phyloP scores from a whole-genome alignment of 192 early-diverging fungal species.

The Diversispora epigaea region DNA sequence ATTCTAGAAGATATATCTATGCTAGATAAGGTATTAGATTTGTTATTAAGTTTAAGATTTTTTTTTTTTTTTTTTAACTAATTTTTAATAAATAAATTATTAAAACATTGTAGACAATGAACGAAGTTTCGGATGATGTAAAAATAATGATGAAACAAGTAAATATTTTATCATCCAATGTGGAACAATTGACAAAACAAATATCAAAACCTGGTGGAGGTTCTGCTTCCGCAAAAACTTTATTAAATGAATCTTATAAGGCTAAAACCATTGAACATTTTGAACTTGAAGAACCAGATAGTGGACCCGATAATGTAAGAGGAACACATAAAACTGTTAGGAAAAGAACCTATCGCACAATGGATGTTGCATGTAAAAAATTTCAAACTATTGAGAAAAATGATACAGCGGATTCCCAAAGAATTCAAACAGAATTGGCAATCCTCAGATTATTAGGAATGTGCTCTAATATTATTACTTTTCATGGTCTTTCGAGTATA shows the following conservation, averaged over 20 bases:
- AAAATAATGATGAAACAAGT: no score
- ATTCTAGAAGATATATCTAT: background rate
- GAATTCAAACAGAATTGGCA: background rate
- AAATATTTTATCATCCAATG: no score
- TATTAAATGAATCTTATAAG: background rate
- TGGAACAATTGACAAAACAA: no score
- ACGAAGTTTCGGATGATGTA: no score
- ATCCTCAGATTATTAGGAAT: background rate
- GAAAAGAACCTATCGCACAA: background rate
- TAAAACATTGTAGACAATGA: no score
- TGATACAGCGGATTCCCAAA: background rate
- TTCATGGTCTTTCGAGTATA: slow-evolving; percentile 4
- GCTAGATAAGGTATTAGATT: background rate
- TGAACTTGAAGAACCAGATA: background rate
- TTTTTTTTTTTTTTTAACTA: background rate
- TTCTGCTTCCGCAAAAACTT: background rate
- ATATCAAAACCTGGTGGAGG: no score
- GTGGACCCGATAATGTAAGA: background rate
- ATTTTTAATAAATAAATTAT: no score
- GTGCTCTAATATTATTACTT: background rate
- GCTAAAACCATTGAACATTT: background rate
- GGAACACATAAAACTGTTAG: background rate
- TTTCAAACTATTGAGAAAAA: background rate
- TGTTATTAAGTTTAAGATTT: background rate
- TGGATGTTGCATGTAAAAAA: background rate